A percentile compares a stretch with the other conserved stretches of the same genome.
Evolutionary conservation across 495 filamentous ascomycete species (phyloP).

Genomic region (Aspergillus avenaceus): DNA sequence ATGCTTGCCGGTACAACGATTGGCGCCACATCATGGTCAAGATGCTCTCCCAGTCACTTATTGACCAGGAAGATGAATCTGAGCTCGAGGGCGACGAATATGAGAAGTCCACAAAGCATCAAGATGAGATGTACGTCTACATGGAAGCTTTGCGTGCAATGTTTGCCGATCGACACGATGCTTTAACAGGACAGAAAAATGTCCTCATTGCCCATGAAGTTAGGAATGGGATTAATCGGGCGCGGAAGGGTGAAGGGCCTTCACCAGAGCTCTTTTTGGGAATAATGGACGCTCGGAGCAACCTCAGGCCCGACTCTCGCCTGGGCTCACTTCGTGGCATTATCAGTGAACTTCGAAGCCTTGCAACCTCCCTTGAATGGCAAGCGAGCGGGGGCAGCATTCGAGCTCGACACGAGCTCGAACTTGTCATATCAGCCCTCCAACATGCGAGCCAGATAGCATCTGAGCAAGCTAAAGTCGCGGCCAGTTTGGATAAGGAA

Average conservation of each 20-base stretch:
- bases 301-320: slow-evolving; percentile 52
- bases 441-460: slow-evolving; percentile 56
- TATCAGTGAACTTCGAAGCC: slow-evolving; percentile 61
- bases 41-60: slow-evolving; percentile 66
- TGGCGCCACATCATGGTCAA: slow-evolving; percentile 70
- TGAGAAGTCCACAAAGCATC: slow-evolving; percentile 76
- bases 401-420: slow-evolving; percentile 62
- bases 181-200: slow-evolving; percentile 70
- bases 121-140: slow-evolving; percentile 82
- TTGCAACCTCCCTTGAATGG: slow-evolving; percentile 59
- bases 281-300: slow-evolving; percentile 52
- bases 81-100: slow-evolving; percentile 87
- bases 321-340: slow-evolving; percentile 64
- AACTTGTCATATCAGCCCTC: slow-evolving; percentile 54
- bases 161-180: slow-evolving; percentile 73
- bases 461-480: slow-evolving; percentile 60
- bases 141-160: slow-evolving; percentile 69
- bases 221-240: slow-evolving; percentile 51
- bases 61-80: slow-evolving; percentile 69
- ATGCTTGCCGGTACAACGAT: slow-evolving; percentile 62
- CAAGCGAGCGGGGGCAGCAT: slow-evolving; percentile 54
- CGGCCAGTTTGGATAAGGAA: slow-evolving; percentile 61
- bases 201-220: slow-evolving; percentile 76
- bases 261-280: slow-evolving; percentile 64
- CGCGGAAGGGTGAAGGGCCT: slow-evolving; percentile 61